Percentiles rank a stretch among this genome's conserved stretches.
phyloP scores from a whole-genome alignment of 225 moss, liverwort and hornwort genomes.

The Rhytidiadelphus loreus region DNA sequence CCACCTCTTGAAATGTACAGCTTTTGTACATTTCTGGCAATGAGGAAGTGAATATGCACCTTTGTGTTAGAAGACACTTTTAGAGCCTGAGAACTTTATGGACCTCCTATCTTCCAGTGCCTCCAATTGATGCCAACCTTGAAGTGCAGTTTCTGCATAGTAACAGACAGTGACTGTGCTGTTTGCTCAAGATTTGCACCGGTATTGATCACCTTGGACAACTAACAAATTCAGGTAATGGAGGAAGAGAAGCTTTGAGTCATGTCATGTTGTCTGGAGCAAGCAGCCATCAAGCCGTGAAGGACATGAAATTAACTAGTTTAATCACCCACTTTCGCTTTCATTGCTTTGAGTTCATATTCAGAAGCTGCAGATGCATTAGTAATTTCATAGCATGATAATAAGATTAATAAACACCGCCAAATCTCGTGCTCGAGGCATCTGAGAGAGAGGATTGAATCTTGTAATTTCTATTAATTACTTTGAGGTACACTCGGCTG shows the following conservation, averaged over 20 bases:
- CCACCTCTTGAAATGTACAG: neutral
- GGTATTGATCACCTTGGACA: neutral
- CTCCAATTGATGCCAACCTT: neutral
- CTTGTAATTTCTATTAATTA: neutral
- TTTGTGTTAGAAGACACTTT: accelerated
- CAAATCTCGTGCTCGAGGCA: neutral
- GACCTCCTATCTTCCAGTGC: neutral
- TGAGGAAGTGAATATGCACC: neutral
- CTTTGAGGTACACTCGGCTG: neutral
- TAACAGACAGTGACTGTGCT: too few species aligned
- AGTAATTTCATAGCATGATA: neutral
- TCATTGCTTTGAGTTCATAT: neutral
- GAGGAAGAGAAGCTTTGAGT: neutral
- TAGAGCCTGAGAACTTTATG: accelerated
- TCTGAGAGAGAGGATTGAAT: neutral
- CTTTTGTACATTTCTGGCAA: neutral
- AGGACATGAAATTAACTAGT: neutral
- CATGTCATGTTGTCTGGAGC: too few species aligned
- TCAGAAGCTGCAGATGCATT: neutral
- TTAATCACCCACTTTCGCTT: neutral
- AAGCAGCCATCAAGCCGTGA: too few species aligned
- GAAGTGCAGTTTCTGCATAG: neutral
- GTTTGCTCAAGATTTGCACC: neutral
- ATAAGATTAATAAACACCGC: too few species aligned
- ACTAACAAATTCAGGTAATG: neutral